Evolutionary conservation across 805 yeast genomes (phyloP).

Genomic region (Candida arabinofermentans): DNA sequence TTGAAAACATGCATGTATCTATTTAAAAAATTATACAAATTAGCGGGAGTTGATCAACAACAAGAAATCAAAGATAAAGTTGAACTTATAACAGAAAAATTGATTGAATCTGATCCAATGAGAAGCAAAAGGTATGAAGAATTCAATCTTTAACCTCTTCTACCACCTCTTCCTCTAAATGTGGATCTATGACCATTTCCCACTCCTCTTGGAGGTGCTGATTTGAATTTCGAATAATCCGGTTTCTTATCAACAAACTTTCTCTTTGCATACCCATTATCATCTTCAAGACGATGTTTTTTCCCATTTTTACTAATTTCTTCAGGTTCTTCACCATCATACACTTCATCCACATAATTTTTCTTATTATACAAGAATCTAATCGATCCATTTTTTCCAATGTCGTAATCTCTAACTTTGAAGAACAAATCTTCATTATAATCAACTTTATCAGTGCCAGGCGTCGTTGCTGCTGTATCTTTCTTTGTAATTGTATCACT

Average conservation of each 20-base stretch:
- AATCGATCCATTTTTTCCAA: conserved; percentile 29
- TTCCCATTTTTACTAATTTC: conserved; percentile 2
- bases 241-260: neutral
- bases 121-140: conserved; percentile 57
- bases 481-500: conserved; percentile 1
- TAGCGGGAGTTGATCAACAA: conserved; percentile 9
- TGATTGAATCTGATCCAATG: conserved; percentile 59
- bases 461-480: too few species aligned
- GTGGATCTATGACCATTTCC: neutral
- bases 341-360: conserved; percentile 25
- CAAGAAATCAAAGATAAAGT: conserved; percentile 23
- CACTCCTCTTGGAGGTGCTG: neutral
- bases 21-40: conserved; percentile 33
- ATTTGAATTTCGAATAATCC: conserved; percentile 1
- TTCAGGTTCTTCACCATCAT: conserved; percentile 2
- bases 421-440: conserved; percentile 25
- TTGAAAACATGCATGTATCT: conserved; percentile 50
- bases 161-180: conserved; percentile 4
- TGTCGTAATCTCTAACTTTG: conserved; percentile 27
- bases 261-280: conserved; percentile 1
- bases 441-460: conserved; percentile 1
- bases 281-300: conserved; percentile 3
- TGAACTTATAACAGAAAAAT: conserved; percentile 34
- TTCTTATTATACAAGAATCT: conserved; percentile 31
- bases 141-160: conserved; percentile 1